These are phyloP conservation scores for Hygrocybe punicea DNA, from an alignment of 768 basidiomycete species.

Conservation along the genomic window DNA sequence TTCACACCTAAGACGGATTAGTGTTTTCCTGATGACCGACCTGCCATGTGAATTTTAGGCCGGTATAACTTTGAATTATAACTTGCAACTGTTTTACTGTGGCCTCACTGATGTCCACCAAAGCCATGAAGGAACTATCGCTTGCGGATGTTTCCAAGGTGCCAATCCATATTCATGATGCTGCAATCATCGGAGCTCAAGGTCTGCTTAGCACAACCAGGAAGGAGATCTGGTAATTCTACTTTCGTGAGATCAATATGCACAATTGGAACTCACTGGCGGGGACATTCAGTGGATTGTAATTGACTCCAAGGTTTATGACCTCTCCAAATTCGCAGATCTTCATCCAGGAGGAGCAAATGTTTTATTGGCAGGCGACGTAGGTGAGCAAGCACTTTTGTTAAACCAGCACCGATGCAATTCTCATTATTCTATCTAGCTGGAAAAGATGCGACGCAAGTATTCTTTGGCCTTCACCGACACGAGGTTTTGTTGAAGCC, in stretches of 20 bases:
- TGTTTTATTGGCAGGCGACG: slow-evolving; percentile 60
- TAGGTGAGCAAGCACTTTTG: slow-evolving; percentile 47
- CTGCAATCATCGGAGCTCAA: not conserved
- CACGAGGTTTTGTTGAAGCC: slow-evolving; percentile 74
- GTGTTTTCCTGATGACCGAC: too few relatives aligned
- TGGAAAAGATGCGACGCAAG: slow-evolving; percentile 73
- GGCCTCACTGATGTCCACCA: slow-evolving; percentile 19
- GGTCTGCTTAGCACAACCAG: slow-evolving; percentile 68
- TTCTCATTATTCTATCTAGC: slow-evolving; percentile 35
- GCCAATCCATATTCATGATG: slow-evolving; percentile 12
- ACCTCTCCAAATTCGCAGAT: slow-evolving; percentile 74
- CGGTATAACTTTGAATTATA: too few relatives aligned
- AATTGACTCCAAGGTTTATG: slow-evolving; percentile 77
- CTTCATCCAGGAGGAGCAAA: slow-evolving; percentile 83
- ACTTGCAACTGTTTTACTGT: too few relatives aligned
- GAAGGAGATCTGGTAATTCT: slow-evolving; percentile 70
- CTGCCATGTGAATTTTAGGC: too few relatives aligned
- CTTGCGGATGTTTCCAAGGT: slow-evolving; percentile 69
- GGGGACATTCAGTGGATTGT: slow-evolving; percentile 62
- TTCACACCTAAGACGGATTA: too few relatives aligned
- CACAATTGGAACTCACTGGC: not conserved
- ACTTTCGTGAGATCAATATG: not conserved
- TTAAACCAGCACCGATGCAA: not conserved
- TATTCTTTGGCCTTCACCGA: slow-evolving; percentile 83
- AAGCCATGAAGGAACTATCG: slow-evolving; percentile 40